Evolutionary conservation across 2,329 filamentous ascomycete species (phyloP).

Genomic region (Aspergillus flavus): DNA sequence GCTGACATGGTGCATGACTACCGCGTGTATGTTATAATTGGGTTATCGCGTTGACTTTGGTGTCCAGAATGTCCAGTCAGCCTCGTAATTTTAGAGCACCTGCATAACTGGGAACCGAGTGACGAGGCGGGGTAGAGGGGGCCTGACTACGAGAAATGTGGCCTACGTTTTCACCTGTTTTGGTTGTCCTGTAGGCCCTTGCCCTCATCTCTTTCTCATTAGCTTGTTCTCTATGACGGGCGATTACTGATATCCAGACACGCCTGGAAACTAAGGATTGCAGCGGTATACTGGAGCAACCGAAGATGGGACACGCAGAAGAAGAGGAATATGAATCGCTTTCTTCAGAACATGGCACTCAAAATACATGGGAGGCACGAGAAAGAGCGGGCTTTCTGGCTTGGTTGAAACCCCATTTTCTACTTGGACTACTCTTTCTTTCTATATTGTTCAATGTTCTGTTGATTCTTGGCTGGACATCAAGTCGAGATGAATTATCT

Average conservation of each 20-base stretch:
- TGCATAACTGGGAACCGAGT: no score
- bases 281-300: neutral
- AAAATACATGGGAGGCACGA: neutral
- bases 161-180: no score
- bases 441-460: neutral
- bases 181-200: no score
- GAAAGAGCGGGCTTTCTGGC: no score
- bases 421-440: neutral
- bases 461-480: neutral
- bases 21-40: no score
- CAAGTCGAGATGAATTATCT: neutral
- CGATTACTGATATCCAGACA: neutral
- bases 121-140: no score
- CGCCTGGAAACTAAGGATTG: neutral
- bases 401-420: no score
- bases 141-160: no score
- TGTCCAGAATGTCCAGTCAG: neutral
- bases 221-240: neutral
- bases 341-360: neutral
- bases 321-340: neutral
- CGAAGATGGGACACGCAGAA: neutral
- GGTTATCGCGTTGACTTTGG: neutral
- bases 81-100: neutral
- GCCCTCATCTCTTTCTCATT: neutral
- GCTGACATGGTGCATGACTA: neutral